Evolutionary conservation across 257 asterid genomes (phyloP).

Genomic region (Rehmannia glutinosa): DNA sequence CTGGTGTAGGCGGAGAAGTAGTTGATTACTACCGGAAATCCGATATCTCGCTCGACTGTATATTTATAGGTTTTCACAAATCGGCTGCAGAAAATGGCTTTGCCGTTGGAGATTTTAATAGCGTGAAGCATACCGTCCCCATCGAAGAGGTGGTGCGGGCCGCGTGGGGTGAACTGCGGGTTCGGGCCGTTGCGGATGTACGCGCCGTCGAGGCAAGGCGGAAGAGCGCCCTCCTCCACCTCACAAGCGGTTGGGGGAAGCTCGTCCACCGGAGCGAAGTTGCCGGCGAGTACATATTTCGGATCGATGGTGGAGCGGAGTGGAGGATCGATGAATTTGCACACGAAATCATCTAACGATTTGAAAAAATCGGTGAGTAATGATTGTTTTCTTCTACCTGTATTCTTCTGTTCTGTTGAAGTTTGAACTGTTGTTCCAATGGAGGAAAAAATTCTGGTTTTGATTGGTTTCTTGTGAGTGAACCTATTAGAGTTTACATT

Average conservation of each 20-base stretch:
- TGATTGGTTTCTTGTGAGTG: no score
- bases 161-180: conserved; percentile 44
- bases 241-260: conserved; percentile 41
- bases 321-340: conserved; percentile 30
- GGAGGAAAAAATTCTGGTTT: no score
- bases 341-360: conserved; percentile 16
- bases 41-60: conserved; percentile 20
- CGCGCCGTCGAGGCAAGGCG: conserved; percentile 36
- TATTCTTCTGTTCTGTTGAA: no score
- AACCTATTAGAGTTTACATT: no score
- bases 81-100: conserved; percentile 34
- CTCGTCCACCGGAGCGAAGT: conserved; percentile 38
- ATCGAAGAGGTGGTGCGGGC: conserved; percentile 46
- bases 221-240: conserved; percentile 41
- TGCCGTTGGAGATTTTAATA: no score
- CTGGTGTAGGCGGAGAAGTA: conserved; percentile 34
- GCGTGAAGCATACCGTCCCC: conserved; percentile 72
- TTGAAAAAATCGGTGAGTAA: conserved; percentile 6
- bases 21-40: no score
- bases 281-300: conserved; percentile 21
- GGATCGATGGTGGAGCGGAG: conserved; percentile 29
- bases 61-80: conserved; percentile 50
- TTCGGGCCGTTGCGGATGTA: conserved; percentile 58
- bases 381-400: no score
- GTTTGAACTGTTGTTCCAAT: background rate